Base-by-base conservation (phyloP, 2,329 filamentous ascomycete species). In the Sarocladium strictum region DNA sequence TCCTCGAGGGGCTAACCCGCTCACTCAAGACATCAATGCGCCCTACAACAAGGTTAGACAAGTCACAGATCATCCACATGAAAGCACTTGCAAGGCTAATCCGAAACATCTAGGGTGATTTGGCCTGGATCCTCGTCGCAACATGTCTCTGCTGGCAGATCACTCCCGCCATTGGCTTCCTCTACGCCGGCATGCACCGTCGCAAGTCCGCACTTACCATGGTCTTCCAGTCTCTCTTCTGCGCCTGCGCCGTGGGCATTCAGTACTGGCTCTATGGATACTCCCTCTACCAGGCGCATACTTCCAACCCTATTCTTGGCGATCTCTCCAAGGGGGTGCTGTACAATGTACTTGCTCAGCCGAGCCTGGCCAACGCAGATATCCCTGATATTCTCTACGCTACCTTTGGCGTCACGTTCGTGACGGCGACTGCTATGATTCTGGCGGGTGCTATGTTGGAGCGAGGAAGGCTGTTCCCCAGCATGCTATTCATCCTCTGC, bases 401-500 rank as follows among this genome's bases (percentile, higher is more conserved):
- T 3, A 58, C 61, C 23, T 70, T 67, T 53, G 67, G 64, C 9
- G 61, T 60, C 53, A 69, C 65, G 3, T 69, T 68, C 38, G 67
- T 68, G 14, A 66, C 65, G 2, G 61, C 59, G 11, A 71, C 67
- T 1, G 69, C 68, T n/a, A 68, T 69, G 65, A 70, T 71, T 41
- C 58, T 71, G 45, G 67, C 68, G 1, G 67, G 69, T 2, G 68
- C 67, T 12, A 68, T 69, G 55, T 64, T 70, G 5, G 69, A 71
- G 59, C 65, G 69, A 12, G 69, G 69, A 0, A 58, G 69, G 6
- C 62, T 70, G 3, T 59, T 63, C 15, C 68, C 69, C 7, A 84
- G 81, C 10, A 74, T 87, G 59, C 71, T 87, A 33, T 89, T 85
- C 59, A 72, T 75, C 35, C 81, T 85, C 66, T 76, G 70, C 61